Conservation (phyloP, 2,329 filamentous ascomycete genomes). For the Apiospora kogelbergensis region DNA sequence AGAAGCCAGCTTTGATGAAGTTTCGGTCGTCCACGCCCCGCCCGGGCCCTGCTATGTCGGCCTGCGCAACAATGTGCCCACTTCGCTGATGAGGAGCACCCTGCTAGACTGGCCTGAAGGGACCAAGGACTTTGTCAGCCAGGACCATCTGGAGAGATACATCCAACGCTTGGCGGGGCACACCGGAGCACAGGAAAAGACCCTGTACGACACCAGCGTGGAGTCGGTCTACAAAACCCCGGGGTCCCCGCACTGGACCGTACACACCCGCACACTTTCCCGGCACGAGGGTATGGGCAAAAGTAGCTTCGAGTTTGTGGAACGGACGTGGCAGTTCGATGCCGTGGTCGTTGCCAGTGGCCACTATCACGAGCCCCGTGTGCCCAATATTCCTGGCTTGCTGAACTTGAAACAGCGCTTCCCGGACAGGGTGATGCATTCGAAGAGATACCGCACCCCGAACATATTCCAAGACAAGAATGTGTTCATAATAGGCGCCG, state of each 20-base stretch:
- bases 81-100: slow-evolving; percentile 46
- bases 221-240: slow-evolving; percentile 33
- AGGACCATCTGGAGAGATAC: slow-evolving; percentile 57
- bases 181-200: slow-evolving; percentile 49
- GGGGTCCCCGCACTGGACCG: slow-evolving; percentile 41
- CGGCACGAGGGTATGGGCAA: background rate
- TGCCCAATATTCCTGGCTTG: slow-evolving; percentile 62
- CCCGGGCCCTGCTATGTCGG: slow-evolving; percentile 56
- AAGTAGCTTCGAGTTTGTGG: slow-evolving; percentile 21
- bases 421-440: slow-evolving; percentile 59
- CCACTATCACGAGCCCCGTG: slow-evolving; percentile 63
- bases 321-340: slow-evolving; percentile 51
- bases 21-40: slow-evolving; percentile 40
- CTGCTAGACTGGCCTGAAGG: slow-evolving; percentile 55
- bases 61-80: slow-evolving; percentile 74
- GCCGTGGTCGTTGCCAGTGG: slow-evolving; percentile 66
- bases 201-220: slow-evolving; percentile 60
- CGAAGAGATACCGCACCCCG: slow-evolving; percentile 70
- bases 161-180: slow-evolving; percentile 56
- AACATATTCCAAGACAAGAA: slow-evolving; percentile 55
- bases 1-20: slow-evolving; percentile 24
- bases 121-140: slow-evolving; percentile 59
- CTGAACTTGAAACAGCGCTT: slow-evolving; percentile 54
- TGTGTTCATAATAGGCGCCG: slow-evolving; percentile 54
- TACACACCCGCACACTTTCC: slow-evolving; percentile 47